Base-by-base conservation (phyloP, 2,329 filamentous ascomycete species). In the Cercospora sp. region DNA sequence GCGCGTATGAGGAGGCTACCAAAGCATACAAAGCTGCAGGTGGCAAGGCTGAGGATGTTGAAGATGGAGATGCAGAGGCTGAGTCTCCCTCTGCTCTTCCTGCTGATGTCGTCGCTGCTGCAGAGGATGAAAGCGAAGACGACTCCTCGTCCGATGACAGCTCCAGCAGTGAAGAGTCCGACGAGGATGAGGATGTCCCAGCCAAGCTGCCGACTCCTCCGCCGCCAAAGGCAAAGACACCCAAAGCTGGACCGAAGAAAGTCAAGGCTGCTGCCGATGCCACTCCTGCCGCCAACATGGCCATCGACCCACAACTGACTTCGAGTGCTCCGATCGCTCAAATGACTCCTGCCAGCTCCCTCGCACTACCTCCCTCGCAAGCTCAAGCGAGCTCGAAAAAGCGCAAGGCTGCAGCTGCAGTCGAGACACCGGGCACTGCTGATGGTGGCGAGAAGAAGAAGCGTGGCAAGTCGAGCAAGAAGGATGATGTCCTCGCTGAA, bases 11-110 rank as follows among this genome's bases (percentile, higher is more conserved):
- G 72, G 80, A 83, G 65, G 83, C 86, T 63, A 82, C 87, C 76
- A 81, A 81, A 61, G 82, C 81, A 3, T 90, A 89, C 81, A 85
- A 87, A 75, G 84, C 84, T 62, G 81, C 80, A n/a, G 79, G 79
- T 55, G 80, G 80, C 13, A 77, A 73, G 24, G 43, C 71, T 1
- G 69, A 69, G 10, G 68, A 81, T 18, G 65, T 62, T 4, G 66
- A 45, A 24, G 70, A 69, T 4, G 68, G 66, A 12, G 73, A 75
- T n/a, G 71, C 74, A 3, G 73, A 72, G 18, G 69, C 71, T 7
- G 73, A 71, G 3, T 63, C 62, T 32, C 66, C 61, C 37, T 60
- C 53, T 18, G 55, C 40, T 21, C 37, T 65, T 16, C 64, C 66
- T 63, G 67, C 70, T 7, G 72, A 70, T 16, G 69, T 64, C 5